Conservation (phyloP, 345 rosid species). For the Rhodamnia argentea region DNA sequence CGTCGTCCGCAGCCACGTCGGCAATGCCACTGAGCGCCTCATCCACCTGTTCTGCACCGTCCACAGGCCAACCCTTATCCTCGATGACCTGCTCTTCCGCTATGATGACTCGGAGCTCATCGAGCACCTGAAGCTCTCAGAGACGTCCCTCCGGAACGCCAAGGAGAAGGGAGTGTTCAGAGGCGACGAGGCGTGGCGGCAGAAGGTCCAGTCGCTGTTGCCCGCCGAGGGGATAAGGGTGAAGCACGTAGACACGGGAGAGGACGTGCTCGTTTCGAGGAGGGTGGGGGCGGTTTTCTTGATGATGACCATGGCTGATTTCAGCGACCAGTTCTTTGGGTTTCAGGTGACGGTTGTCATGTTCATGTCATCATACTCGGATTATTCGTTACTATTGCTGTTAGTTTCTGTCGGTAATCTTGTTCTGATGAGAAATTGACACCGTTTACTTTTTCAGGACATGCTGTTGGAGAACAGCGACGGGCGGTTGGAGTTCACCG, state of each 20-base stretch:
- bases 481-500: slow-evolving; percentile 55
- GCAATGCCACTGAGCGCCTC: slow-evolving; percentile 66
- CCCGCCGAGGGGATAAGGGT: slow-evolving; percentile 52
- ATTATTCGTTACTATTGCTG: neutral
- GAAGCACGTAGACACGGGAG: slow-evolving; percentile 69
- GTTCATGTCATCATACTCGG: neutral
- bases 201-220: slow-evolving; percentile 45
- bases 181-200: slow-evolving; percentile 72
- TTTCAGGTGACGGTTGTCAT: neutral
- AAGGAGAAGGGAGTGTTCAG: slow-evolving; percentile 49
- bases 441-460: too few species aligned
- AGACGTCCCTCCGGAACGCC: slow-evolving; percentile 42
- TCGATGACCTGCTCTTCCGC: slow-evolving; percentile 66
- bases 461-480: slow-evolving; percentile 41
- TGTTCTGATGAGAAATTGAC: too few species aligned
- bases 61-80: slow-evolving; percentile 66
- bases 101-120: slow-evolving; percentile 62
- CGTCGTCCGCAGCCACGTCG: slow-evolving; percentile 62
- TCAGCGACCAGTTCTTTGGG: slow-evolving; percentile 76
- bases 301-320: slow-evolving; percentile 82
- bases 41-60: slow-evolving; percentile 78
- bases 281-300: slow-evolving; percentile 58
- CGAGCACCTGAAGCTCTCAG: slow-evolving; percentile 45
- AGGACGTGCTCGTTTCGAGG: slow-evolving; percentile 53
- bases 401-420: too few species aligned